These are phyloP conservation scores for Metschnikowia henanensis DNA, from an alignment of 805 yeast genomes.

Conservation along the genomic window DNA sequence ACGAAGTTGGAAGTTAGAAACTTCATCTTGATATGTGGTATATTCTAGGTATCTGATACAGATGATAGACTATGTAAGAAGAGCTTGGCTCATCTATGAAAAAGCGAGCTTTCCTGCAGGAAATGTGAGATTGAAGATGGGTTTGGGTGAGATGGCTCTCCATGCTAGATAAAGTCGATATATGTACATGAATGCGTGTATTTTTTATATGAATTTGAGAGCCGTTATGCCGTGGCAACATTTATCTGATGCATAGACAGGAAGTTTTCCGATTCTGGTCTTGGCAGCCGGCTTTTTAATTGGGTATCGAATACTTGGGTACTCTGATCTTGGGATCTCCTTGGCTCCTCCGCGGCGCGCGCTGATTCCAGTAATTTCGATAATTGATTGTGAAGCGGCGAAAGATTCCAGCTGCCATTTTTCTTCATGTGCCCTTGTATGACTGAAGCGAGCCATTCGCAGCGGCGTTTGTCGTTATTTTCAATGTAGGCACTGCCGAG, in stretches of 20 bases:
- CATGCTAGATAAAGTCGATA: too few relatives aligned
- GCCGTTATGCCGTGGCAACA: neutral
- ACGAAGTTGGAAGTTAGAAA: conserved; percentile 95
- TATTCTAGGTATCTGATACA: neutral
- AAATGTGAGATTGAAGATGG: neutral
- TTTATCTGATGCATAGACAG: neutral
- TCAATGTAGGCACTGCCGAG: conserved; percentile 13
- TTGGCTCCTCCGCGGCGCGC: neutral
- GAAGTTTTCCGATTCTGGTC: neutral
- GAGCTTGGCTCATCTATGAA: conserved; percentile 8
- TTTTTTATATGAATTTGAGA: neutral
- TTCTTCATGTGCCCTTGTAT: neutral
- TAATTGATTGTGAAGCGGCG: neutral
- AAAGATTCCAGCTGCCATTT: neutral
- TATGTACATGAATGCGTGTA: too few relatives aligned
- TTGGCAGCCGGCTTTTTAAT: neutral
- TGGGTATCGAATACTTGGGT: neutral
- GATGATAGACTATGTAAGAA: neutral
- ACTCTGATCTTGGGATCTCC: neutral
- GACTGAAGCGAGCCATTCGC: conserved; percentile 17
- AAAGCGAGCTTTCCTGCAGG: conserved; percentile 4
- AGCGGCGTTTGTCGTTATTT: conserved; percentile 9
- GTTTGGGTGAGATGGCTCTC: neutral
- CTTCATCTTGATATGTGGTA: conserved; percentile 55
- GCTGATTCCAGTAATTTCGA: neutral